phyloP scores from a whole-genome alignment of 768 basidiomycete genomes.

The Boletus bicolor region DNA sequence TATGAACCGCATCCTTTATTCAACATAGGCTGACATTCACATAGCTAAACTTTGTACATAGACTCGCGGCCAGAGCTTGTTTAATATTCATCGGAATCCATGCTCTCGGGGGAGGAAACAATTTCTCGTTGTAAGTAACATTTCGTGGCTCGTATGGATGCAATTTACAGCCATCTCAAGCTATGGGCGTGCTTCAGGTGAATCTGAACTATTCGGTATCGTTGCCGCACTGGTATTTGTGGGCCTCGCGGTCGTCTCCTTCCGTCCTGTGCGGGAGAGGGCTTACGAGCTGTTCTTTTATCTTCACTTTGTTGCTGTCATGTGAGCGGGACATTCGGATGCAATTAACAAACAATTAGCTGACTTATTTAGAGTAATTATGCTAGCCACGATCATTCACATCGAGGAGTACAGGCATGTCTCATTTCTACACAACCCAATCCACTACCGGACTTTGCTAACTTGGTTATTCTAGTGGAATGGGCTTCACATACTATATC shows the following conservation, averaged over 20 bases:
- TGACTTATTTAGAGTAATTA: conserved; percentile 28
- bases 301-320: conserved; percentile 41
- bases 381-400: conserved; percentile 41
- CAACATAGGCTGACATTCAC: neutral
- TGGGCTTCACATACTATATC: conserved; percentile 29
- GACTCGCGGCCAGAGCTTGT: conserved; percentile 43
- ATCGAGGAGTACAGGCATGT: conserved; percentile 30
- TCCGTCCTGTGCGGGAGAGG: conserved; percentile 48
- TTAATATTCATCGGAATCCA: conserved; percentile 51
- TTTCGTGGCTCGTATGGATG: neutral
- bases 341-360: conserved; percentile 33
- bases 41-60: conserved; percentile 41
- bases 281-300: conserved; percentile 51
- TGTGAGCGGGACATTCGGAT: conserved; percentile 27
- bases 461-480: conserved; percentile 16
- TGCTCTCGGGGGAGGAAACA: conserved; percentile 24
- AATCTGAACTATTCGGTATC: conserved; percentile 31
- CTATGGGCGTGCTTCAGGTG: neutral
- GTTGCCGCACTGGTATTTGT: conserved; percentile 37
- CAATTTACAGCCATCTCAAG: conserved; percentile 1
- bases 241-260: conserved; percentile 39
- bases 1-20: neutral
- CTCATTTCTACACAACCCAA: conserved; percentile 23
- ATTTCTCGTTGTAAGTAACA: conserved; percentile 14
- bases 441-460: neutral